Percentiles rank a stretch among this genome's conserved stretches.
Conservation (phyloP, 371 early-diverging fungal species). For the Capniomyces stellatus region DNA sequence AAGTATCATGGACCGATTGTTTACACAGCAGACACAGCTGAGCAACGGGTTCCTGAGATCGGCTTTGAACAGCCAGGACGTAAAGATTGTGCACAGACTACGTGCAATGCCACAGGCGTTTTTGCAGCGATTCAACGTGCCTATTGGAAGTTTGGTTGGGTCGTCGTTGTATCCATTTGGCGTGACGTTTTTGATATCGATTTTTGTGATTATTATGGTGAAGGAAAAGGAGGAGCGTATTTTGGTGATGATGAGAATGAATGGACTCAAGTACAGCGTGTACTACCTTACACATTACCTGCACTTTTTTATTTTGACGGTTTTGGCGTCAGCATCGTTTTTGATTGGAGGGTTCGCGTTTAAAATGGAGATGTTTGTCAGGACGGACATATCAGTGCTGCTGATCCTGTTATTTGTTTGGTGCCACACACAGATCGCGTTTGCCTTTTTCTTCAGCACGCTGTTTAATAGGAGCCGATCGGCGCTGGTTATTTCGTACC, state of each 20-base stretch:
- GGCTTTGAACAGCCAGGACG: conserved; percentile 8
- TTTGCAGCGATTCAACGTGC: conserved; percentile 24
- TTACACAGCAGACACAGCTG: conserved; percentile 29
- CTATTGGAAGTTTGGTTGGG: conserved; percentile 35
- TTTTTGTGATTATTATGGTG: conserved; percentile 45
- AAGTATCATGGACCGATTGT: conserved; percentile 29
- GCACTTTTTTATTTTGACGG: conserved; percentile 40
- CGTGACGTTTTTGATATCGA: conserved; percentile 50
- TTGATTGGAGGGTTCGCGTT: conserved; percentile 30
- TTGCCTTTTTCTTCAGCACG: conserved; percentile 40
- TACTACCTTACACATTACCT: conserved; percentile 46
- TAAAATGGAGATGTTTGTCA: conserved; percentile 39
- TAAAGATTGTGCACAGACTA: conserved; percentile 38
- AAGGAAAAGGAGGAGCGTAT: conserved; percentile 52
- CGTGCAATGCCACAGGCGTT: conserved; percentile 32
- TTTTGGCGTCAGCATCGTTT: conserved; percentile 34
- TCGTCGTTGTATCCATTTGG: conserved; percentile 50
- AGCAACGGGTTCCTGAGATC: conserved; percentile 28
- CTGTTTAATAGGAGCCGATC: conserved; percentile 36
- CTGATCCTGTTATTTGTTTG: conserved; percentile 42
- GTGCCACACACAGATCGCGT: conserved; percentile 39
- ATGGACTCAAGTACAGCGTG: conserved; percentile 36
- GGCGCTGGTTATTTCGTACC: conserved; percentile 34
- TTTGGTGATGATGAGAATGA: conserved; percentile 55
- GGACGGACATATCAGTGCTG: conserved; percentile 30